Evolutionary conservation across 768 basidiomycete species (phyloP).

Genomic region (Amanita phalloides): DNA sequence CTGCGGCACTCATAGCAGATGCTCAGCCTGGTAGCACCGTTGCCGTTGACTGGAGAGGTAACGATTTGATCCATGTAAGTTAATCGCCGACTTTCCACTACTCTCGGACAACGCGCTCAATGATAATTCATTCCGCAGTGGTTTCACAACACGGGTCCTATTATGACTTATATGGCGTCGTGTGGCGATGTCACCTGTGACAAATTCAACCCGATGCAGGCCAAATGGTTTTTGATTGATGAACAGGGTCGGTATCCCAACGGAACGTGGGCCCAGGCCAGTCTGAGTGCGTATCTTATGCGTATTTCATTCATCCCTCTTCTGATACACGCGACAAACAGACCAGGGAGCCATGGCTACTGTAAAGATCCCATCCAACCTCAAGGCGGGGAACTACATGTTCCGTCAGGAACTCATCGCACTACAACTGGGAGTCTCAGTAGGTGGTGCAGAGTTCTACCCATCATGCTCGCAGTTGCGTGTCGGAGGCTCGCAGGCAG

Average conservation of each 20-base stretch:
- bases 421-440: conserved; percentile 46
- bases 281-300: neutral
- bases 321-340: conserved; percentile 7
- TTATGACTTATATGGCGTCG: conserved; percentile 26
- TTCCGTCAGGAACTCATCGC: conserved; percentile 76
- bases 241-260: conserved; percentile 23
- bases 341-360: conserved; percentile 30
- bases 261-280: conserved; percentile 8
- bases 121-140: conserved; percentile 3
- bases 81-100: neutral
- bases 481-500: conserved; percentile 43
- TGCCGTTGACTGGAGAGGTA: conserved; percentile 32
- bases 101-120: neutral
- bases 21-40: conserved; percentile 36
- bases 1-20: conserved; percentile 31
- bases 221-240: conserved; percentile 46
- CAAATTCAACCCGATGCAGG: conserved; percentile 28
- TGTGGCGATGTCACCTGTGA: conserved; percentile 34
- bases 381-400: conserved; percentile 64
- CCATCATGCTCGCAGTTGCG: conserved; percentile 54
- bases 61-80: conserved; percentile 11
- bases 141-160: conserved; percentile 20
- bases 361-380: conserved; percentile 34
- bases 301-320: neutral
- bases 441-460: conserved; percentile 76